These are phyloP conservation scores for Trichaptum fuscoviolaceum DNA, from an alignment of 768 basidiomycete species.

Conservation along the genomic window DNA sequence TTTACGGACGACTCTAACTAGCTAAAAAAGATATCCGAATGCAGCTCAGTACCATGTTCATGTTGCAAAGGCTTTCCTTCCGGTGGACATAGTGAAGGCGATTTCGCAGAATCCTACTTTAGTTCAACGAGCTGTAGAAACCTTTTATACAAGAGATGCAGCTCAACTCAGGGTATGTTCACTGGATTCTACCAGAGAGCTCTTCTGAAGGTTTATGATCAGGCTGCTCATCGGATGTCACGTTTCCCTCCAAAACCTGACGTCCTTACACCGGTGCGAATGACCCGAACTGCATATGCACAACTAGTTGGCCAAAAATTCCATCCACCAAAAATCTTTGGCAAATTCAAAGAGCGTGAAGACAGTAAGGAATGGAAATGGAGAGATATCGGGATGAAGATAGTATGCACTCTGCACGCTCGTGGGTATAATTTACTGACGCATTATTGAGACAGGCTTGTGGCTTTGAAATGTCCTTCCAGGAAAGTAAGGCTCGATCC, in stretches of 20 bases:
- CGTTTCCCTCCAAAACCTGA: conserved; percentile 76
- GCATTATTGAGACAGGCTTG: conserved; percentile 55
- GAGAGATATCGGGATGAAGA: conserved; percentile 89
- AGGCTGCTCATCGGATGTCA: conserved; percentile 87
- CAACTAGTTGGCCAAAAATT: conserved; percentile 91
- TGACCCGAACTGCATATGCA: conserved; percentile 93
- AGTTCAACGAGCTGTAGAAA: conserved; percentile 81
- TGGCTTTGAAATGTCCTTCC: conserved; percentile 96
- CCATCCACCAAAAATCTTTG: conserved; percentile 86
- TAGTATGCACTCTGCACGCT: conserved; percentile 42
- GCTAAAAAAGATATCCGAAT: conserved; percentile 57
- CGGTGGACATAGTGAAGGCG: conserved; percentile 72
- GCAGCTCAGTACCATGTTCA: conserved; percentile 67
- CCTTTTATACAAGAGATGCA: conserved; percentile 94
- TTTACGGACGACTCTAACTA: neutral
- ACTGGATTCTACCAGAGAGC: neutral
- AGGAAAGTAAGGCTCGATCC: conserved; percentile 66
- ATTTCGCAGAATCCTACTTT: conserved; percentile 59
- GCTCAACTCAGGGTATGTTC: conserved; percentile 74
- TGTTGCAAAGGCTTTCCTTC: conserved; percentile 71
- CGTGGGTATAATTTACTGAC: neutral
- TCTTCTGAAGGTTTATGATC: neutral
- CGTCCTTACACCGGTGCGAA: conserved; percentile 54
- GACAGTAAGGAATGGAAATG: conserved; percentile 67
- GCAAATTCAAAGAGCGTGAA: conserved; percentile 59